Conservation (phyloP, 2,329 filamentous ascomycete genomes). For the Blumeria hordei region DNA sequence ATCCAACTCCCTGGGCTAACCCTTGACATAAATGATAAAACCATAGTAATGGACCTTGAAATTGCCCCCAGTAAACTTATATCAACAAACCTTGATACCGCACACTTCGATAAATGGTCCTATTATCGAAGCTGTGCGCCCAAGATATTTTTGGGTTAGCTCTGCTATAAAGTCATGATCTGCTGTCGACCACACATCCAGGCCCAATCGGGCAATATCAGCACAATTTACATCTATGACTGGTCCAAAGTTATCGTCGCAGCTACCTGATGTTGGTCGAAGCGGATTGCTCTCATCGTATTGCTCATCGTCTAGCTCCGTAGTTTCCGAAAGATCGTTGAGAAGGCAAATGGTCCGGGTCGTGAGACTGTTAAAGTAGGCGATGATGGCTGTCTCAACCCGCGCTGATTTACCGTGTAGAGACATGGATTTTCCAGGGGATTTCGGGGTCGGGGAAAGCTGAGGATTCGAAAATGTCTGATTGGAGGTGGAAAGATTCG, state of each 20-base stretch:
- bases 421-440: too few species aligned
- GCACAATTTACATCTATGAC: conserved; percentile 33
- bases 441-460: not conserved
- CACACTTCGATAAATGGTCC: conserved; percentile 51
- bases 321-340: conserved; percentile 31
- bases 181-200: conserved; percentile 51
- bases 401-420: conserved; percentile 15
- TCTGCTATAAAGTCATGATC: conserved; percentile 47
- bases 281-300: conserved; percentile 18
- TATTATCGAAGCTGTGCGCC: conserved; percentile 34
- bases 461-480: conserved; percentile 1
- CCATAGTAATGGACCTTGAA: not conserved
- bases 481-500: conserved; percentile 22
- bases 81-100: conserved; percentile 42
- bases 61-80: not conserved
- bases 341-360: conserved; percentile 37
- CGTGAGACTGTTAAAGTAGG: conserved; percentile 61
- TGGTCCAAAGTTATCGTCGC: conserved; percentile 8
- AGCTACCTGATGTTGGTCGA: conserved; percentile 30
- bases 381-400: conserved; percentile 46
- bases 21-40: not conserved
- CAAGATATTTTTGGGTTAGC: conserved; percentile 40
- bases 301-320: conserved; percentile 15
- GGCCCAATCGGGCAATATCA: conserved; percentile 44
- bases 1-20: not conserved